These are phyloP conservation scores for Crithidia sp. DNA, from an alignment of 208 protist species.

Conservation along the genomic window DNA sequence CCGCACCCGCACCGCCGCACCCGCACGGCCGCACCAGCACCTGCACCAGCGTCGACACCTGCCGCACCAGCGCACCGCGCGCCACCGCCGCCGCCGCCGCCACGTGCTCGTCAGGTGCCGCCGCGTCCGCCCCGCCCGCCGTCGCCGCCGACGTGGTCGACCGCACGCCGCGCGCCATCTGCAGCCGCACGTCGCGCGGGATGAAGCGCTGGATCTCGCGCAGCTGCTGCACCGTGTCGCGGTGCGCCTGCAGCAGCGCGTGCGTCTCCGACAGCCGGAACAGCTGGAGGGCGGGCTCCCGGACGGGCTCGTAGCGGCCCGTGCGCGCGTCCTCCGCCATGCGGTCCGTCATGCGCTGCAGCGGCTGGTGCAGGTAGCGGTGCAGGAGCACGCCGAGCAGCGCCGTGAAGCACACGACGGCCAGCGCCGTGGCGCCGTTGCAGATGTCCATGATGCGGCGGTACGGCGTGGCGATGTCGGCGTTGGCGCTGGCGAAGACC, in stretches of 20 bases:
- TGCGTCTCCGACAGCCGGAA: neutral
- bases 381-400: too few species aligned
- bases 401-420: neutral
- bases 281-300: neutral
- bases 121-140: too few species aligned
- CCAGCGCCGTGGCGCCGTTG: neutral
- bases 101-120: neutral
- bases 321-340: neutral
- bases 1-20: too few species aligned
- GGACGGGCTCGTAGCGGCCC: neutral
- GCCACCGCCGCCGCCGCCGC: neutral
- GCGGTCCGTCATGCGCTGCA: conserved; percentile 2
- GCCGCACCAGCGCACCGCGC: too few species aligned
- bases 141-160: neutral
- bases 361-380: too few species aligned
- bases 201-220: conserved; percentile 27
- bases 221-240: conserved; percentile 22
- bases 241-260: conserved; percentile 16
- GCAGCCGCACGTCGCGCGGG: neutral
- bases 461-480: neutral
- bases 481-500: neutral
- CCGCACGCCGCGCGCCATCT: neutral
- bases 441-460: neutral
- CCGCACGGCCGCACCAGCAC: too few species aligned
- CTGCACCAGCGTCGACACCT: too few species aligned